A percentile compares a stretch with the other conserved stretches of the same genome.
Evolutionary conservation across 257 asterid species (phyloP).

Genomic region (Solanum raphanifolium): DNA sequence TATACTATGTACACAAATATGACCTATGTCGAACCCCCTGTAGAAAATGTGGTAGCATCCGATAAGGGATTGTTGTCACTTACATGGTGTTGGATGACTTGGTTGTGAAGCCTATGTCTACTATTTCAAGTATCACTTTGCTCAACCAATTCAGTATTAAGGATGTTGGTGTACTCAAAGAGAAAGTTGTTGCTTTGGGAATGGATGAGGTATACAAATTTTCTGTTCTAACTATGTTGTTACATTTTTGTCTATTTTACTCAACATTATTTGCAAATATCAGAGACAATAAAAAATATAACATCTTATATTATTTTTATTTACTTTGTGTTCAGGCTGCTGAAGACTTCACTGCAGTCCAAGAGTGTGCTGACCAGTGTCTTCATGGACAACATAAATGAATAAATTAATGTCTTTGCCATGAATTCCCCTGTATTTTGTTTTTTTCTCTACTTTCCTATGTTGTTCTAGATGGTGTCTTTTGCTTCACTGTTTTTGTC

Average conservation of each 20-base stretch:
- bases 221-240: not conserved
- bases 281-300: too few species aligned
- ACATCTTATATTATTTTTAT: too few species aligned
- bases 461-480: not conserved
- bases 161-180: conserved; percentile 15
- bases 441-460: not conserved
- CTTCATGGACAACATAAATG: not conserved
- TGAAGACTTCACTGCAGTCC: conserved; percentile 5
- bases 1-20: accelerated
- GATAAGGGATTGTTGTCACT: not conserved
- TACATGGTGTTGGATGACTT: conserved; percentile 33
- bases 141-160: conserved; percentile 11
- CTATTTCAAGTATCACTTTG: conserved; percentile 15
- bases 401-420: not conserved
- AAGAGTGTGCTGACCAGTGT: conserved; percentile 3
- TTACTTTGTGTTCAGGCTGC: not conserved
- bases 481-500: not conserved
- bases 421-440: not conserved
- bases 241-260: too few species aligned
- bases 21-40: not conserved
- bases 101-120: conserved; percentile 19
- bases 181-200: conserved; percentile 18
- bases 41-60: not conserved
- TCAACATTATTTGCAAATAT: too few species aligned
- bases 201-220: conserved; percentile 9